phyloP scores from a whole-genome alignment of 106 monocot genomes.

The Dactylorhiza incarnata region DNA sequence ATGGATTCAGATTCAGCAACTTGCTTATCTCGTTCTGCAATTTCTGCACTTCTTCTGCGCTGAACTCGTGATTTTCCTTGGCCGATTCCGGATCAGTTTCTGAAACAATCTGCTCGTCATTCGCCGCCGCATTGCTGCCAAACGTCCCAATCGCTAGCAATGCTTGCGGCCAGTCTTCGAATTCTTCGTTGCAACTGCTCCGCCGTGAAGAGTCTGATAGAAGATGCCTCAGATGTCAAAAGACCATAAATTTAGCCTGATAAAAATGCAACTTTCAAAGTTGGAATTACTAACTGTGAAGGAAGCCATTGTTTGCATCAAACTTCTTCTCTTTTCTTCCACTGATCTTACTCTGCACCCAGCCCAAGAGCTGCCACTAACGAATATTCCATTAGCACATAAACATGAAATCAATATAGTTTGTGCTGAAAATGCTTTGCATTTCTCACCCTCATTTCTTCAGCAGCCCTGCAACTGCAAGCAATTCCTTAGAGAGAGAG shows the following conservation, averaged over 20 bases:
- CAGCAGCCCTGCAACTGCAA: not conserved
- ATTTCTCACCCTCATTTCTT: slow-evolving; percentile 16
- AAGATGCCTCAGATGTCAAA: not conserved
- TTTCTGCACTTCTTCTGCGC: not conserved
- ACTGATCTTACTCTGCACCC: slow-evolving; percentile 17
- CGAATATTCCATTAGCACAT: not conserved
- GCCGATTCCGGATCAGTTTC: not conserved
- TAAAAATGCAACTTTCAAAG: not conserved
- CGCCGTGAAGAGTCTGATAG: not conserved
- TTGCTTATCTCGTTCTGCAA: not conserved
- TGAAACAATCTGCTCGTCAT: not conserved
- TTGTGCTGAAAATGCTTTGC: not conserved
- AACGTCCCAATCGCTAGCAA: not conserved
- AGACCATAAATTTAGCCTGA: not conserved
- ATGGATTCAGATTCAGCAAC: not conserved
- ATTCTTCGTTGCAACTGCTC: not conserved
- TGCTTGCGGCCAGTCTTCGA: not conserved
- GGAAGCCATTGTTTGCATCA: not conserved
- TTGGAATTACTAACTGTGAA: slow-evolving; percentile 9
- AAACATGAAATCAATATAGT: not conserved
- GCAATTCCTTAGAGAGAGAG: not conserved
- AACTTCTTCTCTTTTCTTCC: slow-evolving; percentile 14
- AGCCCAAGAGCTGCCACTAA: slow-evolving; percentile 8
- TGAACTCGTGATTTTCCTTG: not conserved
- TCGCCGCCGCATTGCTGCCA: not conserved